These are phyloP conservation scores for maize (Zea mays) DNA, from an alignment of 176 grass and related monocot genomes.

Conservation along the genomic window Zm-B73-REFERENCE-NAM-5.0 NC_050098.1:95300501-95301000, in stretches of 20 bases:
- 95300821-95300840: slow-evolving; percentile 84
- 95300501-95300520: slow-evolving; percentile 62
- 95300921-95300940: neutral
- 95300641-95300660: slow-evolving; percentile 68
- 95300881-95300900: slow-evolving; percentile 47
- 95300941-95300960: neutral
- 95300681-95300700: slow-evolving; percentile 49
- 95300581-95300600: slow-evolving; percentile 58
- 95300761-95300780: slow-evolving; percentile 81
- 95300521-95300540: slow-evolving; percentile 74
- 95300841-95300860: slow-evolving; percentile 78
- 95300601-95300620: slow-evolving; percentile 70
- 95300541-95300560: slow-evolving; percentile 47
- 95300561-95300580: slow-evolving; percentile 54
- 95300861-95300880: slow-evolving; percentile 81
- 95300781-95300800: slow-evolving; percentile 76
- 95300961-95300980: neutral
- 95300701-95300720: slow-evolving; percentile 56
- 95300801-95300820: slow-evolving; percentile 77
- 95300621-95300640: slow-evolving; percentile 63
- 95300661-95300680: slow-evolving; percentile 60
- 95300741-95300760: slow-evolving; percentile 74
- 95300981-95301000: neutral
- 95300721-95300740: slow-evolving; percentile 60
- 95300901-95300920: slow-evolving; percentile 36